Conservation (phyloP, 139 green algal genomes). For the Volvox africanus region DNA sequence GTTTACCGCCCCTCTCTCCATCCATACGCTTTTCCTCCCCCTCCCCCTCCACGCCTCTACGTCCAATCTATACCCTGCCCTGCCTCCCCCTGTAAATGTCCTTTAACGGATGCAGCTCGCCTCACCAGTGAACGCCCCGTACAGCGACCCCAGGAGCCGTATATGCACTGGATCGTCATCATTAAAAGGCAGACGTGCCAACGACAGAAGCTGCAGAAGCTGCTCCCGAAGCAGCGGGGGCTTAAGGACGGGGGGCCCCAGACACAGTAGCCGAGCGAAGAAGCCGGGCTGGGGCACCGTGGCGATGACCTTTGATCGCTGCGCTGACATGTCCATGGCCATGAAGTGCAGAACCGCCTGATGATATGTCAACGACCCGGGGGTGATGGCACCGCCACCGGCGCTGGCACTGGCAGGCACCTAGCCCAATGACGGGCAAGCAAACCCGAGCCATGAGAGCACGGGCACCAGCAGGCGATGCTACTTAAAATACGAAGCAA, state of each 20-base stretch:
- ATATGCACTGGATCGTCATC: constrained; percentile 51
- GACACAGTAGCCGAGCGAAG: constrained; percentile 51
- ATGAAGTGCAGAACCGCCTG: constrained; percentile 24
- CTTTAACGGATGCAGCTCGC: no score
- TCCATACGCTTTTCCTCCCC: not conserved
- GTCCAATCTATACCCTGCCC: not conserved
- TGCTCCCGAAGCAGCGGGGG: constrained; percentile 38
- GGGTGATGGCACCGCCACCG: not conserved
- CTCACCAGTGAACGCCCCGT: constrained; percentile 53
- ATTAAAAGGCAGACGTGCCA: constrained; percentile 45
- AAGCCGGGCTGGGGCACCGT: constrained; percentile 37
- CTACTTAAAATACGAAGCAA: no score
- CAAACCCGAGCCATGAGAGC: no score
- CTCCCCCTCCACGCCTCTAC: not conserved
- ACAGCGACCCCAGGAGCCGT: constrained; percentile 48
- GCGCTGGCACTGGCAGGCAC: not conserved
- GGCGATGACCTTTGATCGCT: not conserved
- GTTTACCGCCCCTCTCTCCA: no score
- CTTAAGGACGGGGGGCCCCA: constrained; percentile 36
- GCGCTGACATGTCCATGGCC: constrained; percentile 5
- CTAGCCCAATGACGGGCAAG: not conserved
- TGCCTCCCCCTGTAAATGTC: not conserved
- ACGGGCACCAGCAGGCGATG: no score
- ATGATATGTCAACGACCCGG: not conserved
- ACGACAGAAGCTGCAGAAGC: constrained; percentile 54